Evolutionary conservation across 1,284 basidiomycete genomes (phyloP).

Genomic region (Austroboletus niveus): DNA sequence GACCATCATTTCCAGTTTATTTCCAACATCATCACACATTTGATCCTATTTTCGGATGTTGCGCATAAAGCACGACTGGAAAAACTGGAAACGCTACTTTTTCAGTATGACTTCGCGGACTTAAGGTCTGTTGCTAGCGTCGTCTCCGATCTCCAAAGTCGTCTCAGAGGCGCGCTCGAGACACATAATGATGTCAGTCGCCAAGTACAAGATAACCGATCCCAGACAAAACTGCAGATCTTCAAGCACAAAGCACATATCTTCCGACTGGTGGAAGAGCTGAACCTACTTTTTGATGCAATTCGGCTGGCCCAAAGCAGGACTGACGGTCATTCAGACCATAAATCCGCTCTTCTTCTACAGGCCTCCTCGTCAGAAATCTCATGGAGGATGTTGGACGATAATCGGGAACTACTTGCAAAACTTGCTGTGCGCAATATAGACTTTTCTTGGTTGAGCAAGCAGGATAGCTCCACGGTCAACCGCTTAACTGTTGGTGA

Average conservation of each 20-base stretch:
- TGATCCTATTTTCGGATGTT: constrained; percentile 88
- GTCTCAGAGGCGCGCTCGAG: constrained; percentile 69
- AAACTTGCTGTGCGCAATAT: constrained; percentile 84
- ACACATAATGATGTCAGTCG: constrained; percentile 53
- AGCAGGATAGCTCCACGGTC: constrained; percentile 86
- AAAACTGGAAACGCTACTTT: constrained; percentile 81
- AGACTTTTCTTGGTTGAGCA: constrained; percentile 82
- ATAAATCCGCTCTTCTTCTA: constrained; percentile 80
- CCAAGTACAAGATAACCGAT: constrained; percentile 38
- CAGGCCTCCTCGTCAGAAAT: constrained; percentile 85
- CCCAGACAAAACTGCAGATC: constrained; percentile 53
- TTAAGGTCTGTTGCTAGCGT: constrained; percentile 65
- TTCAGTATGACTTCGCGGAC: constrained; percentile 91
- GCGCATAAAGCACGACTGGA: constrained; percentile 76
- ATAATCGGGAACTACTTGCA: constrained; percentile 71
- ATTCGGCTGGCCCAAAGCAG: constrained; percentile 82
- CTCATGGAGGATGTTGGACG: constrained; percentile 92
- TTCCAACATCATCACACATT: constrained; percentile 85
- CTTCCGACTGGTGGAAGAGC: constrained; percentile 74
- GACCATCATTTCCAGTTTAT: constrained; percentile 86
- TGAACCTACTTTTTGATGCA: constrained; percentile 87
- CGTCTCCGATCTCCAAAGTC: constrained; percentile 73
- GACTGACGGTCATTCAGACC: constrained; percentile 67
- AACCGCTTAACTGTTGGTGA: constrained; percentile 80
- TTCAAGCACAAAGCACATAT: constrained; percentile 78